Percentiles rank a stretch among this genome's conserved stretches.
These are phyloP conservation scores for Neonectria magnoliae DNA, from an alignment of 2,329 filamentous ascomycete genomes.

Conservation along the genomic window DNA sequence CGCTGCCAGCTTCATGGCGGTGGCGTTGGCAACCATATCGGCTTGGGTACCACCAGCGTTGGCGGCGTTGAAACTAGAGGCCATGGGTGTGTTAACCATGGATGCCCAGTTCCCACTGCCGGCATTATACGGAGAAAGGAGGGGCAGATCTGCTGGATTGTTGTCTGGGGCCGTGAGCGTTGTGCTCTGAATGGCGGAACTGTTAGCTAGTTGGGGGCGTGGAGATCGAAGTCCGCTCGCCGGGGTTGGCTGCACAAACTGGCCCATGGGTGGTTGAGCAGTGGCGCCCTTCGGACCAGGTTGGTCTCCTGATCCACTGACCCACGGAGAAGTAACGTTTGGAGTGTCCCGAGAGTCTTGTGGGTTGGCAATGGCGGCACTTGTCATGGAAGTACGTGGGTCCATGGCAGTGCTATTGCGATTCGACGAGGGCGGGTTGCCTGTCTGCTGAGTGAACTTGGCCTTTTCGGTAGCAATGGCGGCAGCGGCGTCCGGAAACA, in stretches of 20 bases:
- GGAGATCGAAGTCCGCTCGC: conserved; percentile 82
- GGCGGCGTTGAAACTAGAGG: conserved; percentile 77
- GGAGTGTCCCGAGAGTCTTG: conserved; percentile 46
- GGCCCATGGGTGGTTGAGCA: conserved; percentile 87
- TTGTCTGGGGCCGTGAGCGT: conserved; percentile 78
- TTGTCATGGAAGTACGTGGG: conserved; percentile 77
- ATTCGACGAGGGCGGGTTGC: conserved; percentile 88
- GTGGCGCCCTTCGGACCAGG: conserved; percentile 77
- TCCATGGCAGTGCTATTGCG: conserved; percentile 88
- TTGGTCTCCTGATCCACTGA: conserved; percentile 62
- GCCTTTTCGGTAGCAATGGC: conserved; percentile 99
- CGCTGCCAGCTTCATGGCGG: conserved; percentile 97
- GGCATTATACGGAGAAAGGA: conserved; percentile 84
- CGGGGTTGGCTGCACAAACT: conserved; percentile 86
- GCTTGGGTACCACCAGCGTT: conserved; percentile 74
- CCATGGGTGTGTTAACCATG: conserved; percentile 98
- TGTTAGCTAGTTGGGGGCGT: conserved; percentile 73
- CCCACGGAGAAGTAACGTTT: conserved; percentile 77
- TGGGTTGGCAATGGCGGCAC: conserved; percentile 76
- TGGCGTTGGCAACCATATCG: conserved; percentile 98
- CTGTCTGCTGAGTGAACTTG: conserved; percentile 95
- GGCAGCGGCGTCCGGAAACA: conserved; percentile 98
- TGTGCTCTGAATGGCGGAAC: conserved; percentile 81
- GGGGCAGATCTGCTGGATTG: conserved; percentile 75
- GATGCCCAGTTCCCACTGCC: conserved; percentile 96